These are phyloP conservation scores for Cucumis melo DNA, from an alignment of 306 rosid genomes.

Conservation along the genomic window DNA sequence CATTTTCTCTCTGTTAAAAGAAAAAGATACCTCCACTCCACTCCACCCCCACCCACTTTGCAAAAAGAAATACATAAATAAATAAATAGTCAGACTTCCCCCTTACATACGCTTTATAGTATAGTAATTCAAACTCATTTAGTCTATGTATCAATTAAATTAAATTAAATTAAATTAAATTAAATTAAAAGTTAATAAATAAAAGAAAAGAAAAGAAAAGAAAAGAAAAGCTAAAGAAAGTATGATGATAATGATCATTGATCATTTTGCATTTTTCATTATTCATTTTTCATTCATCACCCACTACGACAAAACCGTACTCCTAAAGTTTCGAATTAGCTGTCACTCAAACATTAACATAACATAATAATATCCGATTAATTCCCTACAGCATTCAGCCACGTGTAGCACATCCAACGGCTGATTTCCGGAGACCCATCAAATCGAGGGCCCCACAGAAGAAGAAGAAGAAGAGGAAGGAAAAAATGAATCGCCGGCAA, in stretches of 20 bases:
- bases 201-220: background rate
- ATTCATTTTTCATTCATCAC: background rate
- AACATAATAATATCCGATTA: background rate
- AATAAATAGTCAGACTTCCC: no score
- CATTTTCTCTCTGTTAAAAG: background rate
- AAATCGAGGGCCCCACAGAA: background rate
- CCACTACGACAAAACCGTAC: background rate
- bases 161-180: background rate
- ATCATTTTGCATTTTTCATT: no score
- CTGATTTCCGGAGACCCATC: background rate
- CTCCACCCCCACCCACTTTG: background rate
- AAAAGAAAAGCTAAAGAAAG: no score
- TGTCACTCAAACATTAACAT: background rate
- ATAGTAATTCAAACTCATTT: background rate
- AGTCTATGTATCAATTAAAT: no score
- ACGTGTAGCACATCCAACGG: background rate
- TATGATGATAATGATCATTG: background rate
- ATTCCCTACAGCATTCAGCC: background rate
- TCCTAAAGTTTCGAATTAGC: background rate
- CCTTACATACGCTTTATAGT: background rate
- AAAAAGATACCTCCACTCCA: background rate
- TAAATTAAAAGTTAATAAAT: background rate
- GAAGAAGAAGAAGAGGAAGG: background rate
- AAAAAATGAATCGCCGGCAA: background rate
- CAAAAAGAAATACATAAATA: background rate